phyloP scores from a whole-genome alignment of 495 filamentous ascomycete species.

The Astrothelium subdiscretum region DNA sequence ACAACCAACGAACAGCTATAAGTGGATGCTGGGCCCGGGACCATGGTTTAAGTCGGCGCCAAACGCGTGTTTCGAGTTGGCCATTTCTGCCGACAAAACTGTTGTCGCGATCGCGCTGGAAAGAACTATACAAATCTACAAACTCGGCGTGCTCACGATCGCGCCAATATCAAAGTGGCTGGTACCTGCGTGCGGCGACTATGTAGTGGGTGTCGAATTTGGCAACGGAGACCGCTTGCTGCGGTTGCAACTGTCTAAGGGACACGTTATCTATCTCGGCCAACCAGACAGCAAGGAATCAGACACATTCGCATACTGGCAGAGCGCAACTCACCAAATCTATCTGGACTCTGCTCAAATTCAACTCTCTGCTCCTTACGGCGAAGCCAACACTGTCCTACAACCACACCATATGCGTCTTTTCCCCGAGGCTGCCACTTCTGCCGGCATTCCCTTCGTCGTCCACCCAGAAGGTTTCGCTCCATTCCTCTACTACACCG shows the following conservation, averaged over 20 bases:
- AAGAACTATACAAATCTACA: constrained; percentile 13
- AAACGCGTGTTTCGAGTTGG: constrained; percentile 6
- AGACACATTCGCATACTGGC: not conserved
- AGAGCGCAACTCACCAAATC: not conserved
- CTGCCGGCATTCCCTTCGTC: not conserved
- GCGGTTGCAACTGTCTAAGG: constrained; percentile 11
- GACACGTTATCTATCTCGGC: constrained; percentile 15
- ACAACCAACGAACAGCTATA: constrained; percentile 11
- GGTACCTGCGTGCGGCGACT: constrained; percentile 6
- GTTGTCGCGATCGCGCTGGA: constrained; percentile 14
- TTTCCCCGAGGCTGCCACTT: not conserved
- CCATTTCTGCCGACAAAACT: constrained; percentile 8
- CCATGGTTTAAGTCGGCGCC: constrained; percentile 11
- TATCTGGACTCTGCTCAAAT: not conserved
- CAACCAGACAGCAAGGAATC: not conserved
- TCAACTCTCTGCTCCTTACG: not conserved
- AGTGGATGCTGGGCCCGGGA: constrained; percentile 9
- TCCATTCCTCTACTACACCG: not conserved
- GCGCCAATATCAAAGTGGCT: constrained; percentile 4
- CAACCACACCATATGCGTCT: not conserved
- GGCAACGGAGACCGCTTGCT: constrained; percentile 9
- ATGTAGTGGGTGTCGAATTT: constrained; percentile 14
- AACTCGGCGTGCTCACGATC: constrained; percentile 5
- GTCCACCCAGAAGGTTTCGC: not conserved
- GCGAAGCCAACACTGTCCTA: not conserved